A percentile compares a stretch with the other conserved stretches of the same genome.
phyloP scores from a whole-genome alignment of 2,329 filamentous ascomycete species.

The Tolypocladium tropicale region DNA sequence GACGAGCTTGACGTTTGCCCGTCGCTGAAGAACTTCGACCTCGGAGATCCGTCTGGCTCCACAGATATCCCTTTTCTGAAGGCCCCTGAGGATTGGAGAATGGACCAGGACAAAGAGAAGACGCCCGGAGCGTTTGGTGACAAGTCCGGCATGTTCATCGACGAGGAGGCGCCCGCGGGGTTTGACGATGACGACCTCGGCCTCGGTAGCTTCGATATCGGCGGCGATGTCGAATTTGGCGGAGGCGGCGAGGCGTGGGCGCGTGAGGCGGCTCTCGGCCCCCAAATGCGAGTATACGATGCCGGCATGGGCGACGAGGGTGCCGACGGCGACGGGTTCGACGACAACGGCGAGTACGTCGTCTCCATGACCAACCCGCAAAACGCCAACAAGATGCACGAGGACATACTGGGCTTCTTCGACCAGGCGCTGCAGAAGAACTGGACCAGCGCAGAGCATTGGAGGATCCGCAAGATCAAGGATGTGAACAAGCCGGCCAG shows the following conservation, averaged over 20 bases:
- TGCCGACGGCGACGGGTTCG: slow-evolving; percentile 23
- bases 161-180: slow-evolving; percentile 74
- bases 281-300: slow-evolving; percentile 73
- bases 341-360: slow-evolving; percentile 60
- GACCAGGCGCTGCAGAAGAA: slow-evolving; percentile 95
- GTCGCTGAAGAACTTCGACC: slow-evolving; percentile 85
- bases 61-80: slow-evolving; percentile 89
- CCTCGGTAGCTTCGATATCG: slow-evolving; percentile 61
- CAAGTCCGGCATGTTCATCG: slow-evolving; percentile 72
- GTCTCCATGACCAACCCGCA: slow-evolving; percentile 64
- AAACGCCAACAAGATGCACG: slow-evolving; percentile 62
- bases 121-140: slow-evolving; percentile 46
- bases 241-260: slow-evolving; percentile 97
- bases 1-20: slow-evolving; percentile 90
- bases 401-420: slow-evolving; percentile 96
- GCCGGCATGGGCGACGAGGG: slow-evolving; percentile 49
- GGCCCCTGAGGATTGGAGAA: slow-evolving; percentile 75
- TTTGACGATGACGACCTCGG: slow-evolving; percentile 63
- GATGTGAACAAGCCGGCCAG: slow-evolving; percentile 55
- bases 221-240: slow-evolving; percentile 73
- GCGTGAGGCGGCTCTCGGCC: slow-evolving; percentile 74
- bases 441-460: slow-evolving; percentile 97
- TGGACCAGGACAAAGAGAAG: slow-evolving; percentile 56
- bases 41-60: slow-evolving; percentile 75
- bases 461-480: slow-evolving; percentile 93